A percentile compares a stretch with the other conserved stretches of the same genome.
phyloP scores from a whole-genome alignment of 768 basidiomycete genomes.

The Neoboletus magnificus region DNA sequence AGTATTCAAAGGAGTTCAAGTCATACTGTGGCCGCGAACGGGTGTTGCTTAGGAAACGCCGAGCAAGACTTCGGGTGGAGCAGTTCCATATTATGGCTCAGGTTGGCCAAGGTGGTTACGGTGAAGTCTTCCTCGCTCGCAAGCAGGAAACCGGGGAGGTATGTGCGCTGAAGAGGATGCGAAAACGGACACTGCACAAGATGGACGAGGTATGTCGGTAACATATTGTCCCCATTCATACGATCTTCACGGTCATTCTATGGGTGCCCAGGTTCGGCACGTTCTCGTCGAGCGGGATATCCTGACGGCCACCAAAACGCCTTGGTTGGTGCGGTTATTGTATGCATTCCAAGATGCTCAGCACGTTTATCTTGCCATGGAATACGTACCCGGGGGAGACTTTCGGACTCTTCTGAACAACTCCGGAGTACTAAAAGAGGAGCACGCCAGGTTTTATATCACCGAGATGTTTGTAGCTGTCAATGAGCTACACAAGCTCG shows the following conservation, averaged over 20 bases:
- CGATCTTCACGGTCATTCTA: neutral
- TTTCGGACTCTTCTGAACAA: conserved; percentile 98
- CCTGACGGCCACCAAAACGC: conserved; percentile 93
- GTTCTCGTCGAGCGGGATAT: conserved; percentile 98
- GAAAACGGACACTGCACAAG: conserved; percentile 89
- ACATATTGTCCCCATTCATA: neutral
- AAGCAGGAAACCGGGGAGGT: conserved; percentile 96
- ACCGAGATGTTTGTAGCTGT: conserved; percentile 97
- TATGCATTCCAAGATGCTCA: conserved; percentile 96
- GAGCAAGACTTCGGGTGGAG: conserved; percentile 88
- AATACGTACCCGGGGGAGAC: conserved; percentile 98
- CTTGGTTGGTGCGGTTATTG: conserved; percentile 91
- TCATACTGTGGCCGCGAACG: conserved; percentile 94
- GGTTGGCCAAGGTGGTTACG: conserved; percentile 98
- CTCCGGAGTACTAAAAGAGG: conserved; percentile 95
- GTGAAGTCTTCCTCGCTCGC: conserved; percentile 93
- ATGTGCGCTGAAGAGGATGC: conserved; percentile 97
- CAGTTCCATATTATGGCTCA: conserved; percentile 99
- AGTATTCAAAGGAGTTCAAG: conserved; percentile 78
- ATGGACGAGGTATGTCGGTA: conserved; percentile 83
- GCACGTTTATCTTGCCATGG: conserved; percentile 96
- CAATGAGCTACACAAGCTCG: conserved; percentile 92
- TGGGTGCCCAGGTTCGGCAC: conserved; percentile 72
- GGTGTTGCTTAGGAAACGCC: conserved; percentile 85
- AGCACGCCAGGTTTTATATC: conserved; percentile 95